Percentiles rank a stretch among this genome's conserved stretches.
These are phyloP conservation scores for Vitis vinifera DNA, from an alignment of 164 flowering plant species.

Conservation along the genomic window ASM3070453v1 NC_081822.1:3737001-3737500, in stretches of 20 bases:
- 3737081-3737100: background rate
- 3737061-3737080: background rate
- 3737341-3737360: constrained; percentile 93
- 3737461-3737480: background rate
- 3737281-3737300: constrained; percentile 88
- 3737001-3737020: background rate
- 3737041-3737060: background rate
- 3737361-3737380: constrained; percentile 91
- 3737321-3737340: constrained; percentile 91
- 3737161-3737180: background rate
- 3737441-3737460: constrained; percentile 1
- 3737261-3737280: constrained; percentile 85
- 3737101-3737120: no score
- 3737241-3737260: background rate
- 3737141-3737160: no score
- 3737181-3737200: no score
- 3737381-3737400: constrained; percentile 62
- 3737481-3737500: constrained; percentile 7
- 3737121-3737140: background rate
- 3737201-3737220: background rate
- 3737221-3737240: background rate
- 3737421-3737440: background rate
- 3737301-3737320: constrained; percentile 87
- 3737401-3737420: background rate
- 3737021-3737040: background rate